These are phyloP conservation scores for Asterionellopsis glacialis DNA, from an alignment of 108 stramenopile genomes.

Conservation along the genomic window DNA sequence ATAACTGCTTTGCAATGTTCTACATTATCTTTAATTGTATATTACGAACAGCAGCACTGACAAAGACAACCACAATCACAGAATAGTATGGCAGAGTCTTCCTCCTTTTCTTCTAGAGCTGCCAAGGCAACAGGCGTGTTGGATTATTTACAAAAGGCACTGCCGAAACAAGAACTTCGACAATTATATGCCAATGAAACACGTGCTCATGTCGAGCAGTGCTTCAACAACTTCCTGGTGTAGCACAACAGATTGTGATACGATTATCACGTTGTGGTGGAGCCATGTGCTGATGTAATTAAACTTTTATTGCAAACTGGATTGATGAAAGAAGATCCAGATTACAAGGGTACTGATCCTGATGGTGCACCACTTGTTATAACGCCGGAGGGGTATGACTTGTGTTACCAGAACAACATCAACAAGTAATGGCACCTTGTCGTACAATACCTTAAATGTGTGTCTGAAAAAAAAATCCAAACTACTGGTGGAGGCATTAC, in stretches of 20 bases:
- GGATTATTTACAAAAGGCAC: slow-evolving; percentile 30
- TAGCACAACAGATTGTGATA: slow-evolving; percentile 40
- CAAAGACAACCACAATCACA: not conserved
- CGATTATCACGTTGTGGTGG: slow-evolving; percentile 50
- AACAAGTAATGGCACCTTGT: slow-evolving; percentile 87
- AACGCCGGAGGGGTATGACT: slow-evolving; percentile 81
- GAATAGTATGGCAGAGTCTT: not conserved
- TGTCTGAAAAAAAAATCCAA: slow-evolving; percentile 34
- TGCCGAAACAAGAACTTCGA: slow-evolving; percentile 20
- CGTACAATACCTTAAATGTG: slow-evolving; percentile 58
- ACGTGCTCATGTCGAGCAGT: slow-evolving; percentile 52
- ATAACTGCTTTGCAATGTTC: not conserved
- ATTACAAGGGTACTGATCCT: slow-evolving; percentile 47
- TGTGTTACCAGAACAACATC: slow-evolving; percentile 77
- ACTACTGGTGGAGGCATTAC: slow-evolving; percentile 47
- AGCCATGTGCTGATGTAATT: slow-evolving; percentile 58
- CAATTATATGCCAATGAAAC: slow-evolving; percentile 37
- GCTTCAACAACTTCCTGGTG: slow-evolving; percentile 37
- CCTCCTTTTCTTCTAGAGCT: not conserved
- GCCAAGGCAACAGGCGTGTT: slow-evolving; percentile 30
- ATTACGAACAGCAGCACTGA: not conserved
- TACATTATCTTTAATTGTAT: not conserved
- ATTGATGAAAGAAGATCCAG: slow-evolving; percentile 80
- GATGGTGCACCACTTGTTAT: slow-evolving; percentile 77
- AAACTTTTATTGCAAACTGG: slow-evolving; percentile 67